These are phyloP conservation scores for Fusarium palustre DNA, from an alignment of 2,329 filamentous ascomycete genomes.

Conservation along the genomic window DNA sequence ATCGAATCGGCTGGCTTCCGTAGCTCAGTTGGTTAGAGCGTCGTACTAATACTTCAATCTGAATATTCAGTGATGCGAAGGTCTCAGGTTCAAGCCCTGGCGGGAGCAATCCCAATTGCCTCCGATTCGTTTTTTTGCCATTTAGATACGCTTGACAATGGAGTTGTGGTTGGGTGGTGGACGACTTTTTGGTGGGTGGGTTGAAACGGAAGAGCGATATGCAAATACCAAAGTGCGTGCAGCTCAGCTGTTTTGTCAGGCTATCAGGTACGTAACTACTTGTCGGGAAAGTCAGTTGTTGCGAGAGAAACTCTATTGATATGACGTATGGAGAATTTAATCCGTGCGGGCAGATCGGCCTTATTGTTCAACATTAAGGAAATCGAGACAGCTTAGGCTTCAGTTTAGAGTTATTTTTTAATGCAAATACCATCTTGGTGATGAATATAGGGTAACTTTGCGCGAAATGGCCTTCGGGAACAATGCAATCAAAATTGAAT, in stretches of 20 bases:
- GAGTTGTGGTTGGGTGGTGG: neutral
- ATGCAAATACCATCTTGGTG: no score
- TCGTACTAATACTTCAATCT: conserved; percentile 27
- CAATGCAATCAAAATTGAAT: neutral
- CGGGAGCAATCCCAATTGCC: conserved; percentile 15
- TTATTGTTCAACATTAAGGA: no score
- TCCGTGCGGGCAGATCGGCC: no score
- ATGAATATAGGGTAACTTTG: neutral
- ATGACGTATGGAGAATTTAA: no score
- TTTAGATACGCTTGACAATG: no score
- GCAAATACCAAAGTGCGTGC: neutral
- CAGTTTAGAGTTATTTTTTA: no score
- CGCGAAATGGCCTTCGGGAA: neutral
- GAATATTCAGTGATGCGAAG: conserved; percentile 25
- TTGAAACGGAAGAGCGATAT: neutral
- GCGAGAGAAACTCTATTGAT: no score
- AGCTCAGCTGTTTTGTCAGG: no score
- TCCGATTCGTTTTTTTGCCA: neutral
- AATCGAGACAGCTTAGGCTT: no score
- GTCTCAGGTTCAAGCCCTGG: conserved; percentile 32
- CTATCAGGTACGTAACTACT: no score
- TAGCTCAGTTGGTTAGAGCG: conserved; percentile 26
- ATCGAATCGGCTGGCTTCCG: neutral
- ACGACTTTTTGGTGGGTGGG: neutral
- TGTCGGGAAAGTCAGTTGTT: no score